phyloP scores from a whole-genome alignment of 108 stramenopile genomes.

The Skeletonema tropicum region DNA sequence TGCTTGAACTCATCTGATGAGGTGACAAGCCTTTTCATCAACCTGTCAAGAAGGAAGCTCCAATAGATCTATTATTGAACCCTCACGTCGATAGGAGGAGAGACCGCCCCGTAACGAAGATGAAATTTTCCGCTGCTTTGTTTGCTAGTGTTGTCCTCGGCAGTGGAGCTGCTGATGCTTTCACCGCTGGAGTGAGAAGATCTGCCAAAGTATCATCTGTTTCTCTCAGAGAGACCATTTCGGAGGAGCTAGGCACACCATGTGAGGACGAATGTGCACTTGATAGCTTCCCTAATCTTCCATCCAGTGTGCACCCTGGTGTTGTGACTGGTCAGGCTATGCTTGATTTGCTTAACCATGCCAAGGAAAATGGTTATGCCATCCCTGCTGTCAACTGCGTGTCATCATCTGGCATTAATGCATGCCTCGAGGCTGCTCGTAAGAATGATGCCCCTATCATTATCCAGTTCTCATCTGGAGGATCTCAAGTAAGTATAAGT shows the following conservation, averaged over 20 bases:
- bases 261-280: constrained; percentile 85
- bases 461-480: constrained; percentile 90
- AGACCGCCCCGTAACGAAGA: not conserved
- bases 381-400: constrained; percentile 96
- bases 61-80: not conserved
- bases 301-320: constrained; percentile 80
- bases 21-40: not conserved
- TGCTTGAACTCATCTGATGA: not conserved
- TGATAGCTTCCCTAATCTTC: constrained; percentile 74
- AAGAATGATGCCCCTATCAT: constrained; percentile 91
- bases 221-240: constrained; percentile 42
- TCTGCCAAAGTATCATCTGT: constrained; percentile 23
- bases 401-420: constrained; percentile 88
- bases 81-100: not conserved
- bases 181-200: constrained; percentile 17
- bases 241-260: constrained; percentile 70
- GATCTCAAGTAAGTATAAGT: constrained; percentile 58
- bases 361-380: constrained; percentile 87
- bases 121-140: constrained; percentile 35
- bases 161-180: constrained; percentile 34
- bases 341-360: constrained; percentile 78
- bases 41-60: not conserved
- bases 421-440: constrained; percentile 90
- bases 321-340: constrained; percentile 79
- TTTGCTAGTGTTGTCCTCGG: constrained; percentile 33